Base-by-base conservation (phyloP, 2,329 filamentous ascomycete genomes). In the Curvularia sp. region DNA sequence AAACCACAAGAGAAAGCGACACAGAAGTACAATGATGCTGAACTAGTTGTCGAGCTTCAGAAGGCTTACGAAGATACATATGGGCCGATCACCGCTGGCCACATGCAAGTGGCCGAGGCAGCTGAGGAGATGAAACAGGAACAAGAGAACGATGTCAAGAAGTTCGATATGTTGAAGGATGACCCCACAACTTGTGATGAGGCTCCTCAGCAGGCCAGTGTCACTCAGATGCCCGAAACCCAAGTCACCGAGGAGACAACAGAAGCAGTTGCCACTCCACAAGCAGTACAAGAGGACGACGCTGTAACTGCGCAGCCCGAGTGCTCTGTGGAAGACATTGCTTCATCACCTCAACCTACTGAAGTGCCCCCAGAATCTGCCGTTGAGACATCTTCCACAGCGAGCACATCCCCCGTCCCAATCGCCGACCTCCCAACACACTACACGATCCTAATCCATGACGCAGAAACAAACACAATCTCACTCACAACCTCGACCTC, bases 401-500 rank as follows among this genome's bases (percentile, higher is more conserved):
- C 22, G 5, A 33, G 26, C 35, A 39, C 50, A 15, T 24, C 38
- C 3, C 28, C 13, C 18, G 15, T 20, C 2, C 26, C 52, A 24
- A 22, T 7, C 8, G 1, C 43, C 12, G 18, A 56, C 30, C 50
- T 63, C 18, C 56, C 42, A 20, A 66, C 60, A 33, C 48, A 62
- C 33, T 73, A 71, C 49, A 72, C 65, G 4, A 70, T 74, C 24
- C 61, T 73, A 0, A 60, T 71, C 24, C 71, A 74, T 50, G 64
- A 77, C 38, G 53, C 71, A 4, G 54, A 67, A 33, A 69, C 64
- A 7, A 67, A 73, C 49, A 63, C 62, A 12, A 30, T 72, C 2
- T 69, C 69, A 3, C 66, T 71, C 6, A 69, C 68, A 18, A 71
- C 64, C 2, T 72, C 71, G 13, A 68, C 65, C 5, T 61, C 61